Base-by-base conservation (phyloP, 495 filamentous ascomycete species). In the Talaromyces liani region DNA sequence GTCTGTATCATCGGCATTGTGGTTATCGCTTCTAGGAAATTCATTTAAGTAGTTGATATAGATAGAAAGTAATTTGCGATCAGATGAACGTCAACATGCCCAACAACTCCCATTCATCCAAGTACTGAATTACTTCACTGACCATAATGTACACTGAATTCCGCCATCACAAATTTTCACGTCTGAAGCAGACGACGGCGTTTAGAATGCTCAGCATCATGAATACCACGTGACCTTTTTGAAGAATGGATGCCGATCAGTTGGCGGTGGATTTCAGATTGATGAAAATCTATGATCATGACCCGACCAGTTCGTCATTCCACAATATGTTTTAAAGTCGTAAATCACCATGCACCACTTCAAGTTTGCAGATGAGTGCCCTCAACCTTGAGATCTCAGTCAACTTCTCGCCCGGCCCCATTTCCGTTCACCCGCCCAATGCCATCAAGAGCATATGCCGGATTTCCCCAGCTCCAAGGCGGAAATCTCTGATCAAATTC, bases 371-470 rank as follows among this genome's bases (percentile, higher is more conserved):
- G 22, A 69, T 67, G 56, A 55, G 61, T 14, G 39, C 74, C 27
- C 45, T 62, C n/a, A 24, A 67, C 53, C 63, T 70, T 10, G 24
- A 62, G 54, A 66, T 65, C 41, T 20, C 61, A 58, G 9, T 58
- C 22, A 63, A 61, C 14, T 24, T 12, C 45, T 49, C 12, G 22
- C 33, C n/a, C 36, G 27, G 5, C 27, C 45, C 31, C 34, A 63
- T 55, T n/a, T 36, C 60, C 54, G 77, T 66, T n/a, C n/a, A n/a
- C 3, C 75, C 74, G 39, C 64, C 80, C 77, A 73, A 83, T 7
- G 68, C 78, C 63, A 84, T 72, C 16, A 84, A 65, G 6, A 80
- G 66, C 68, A 82, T 77, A 63, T 82, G 71, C 34, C 77, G 65
- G 61, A 82, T 78, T 45, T 68, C 63, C 7, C 79, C 73, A n/a